These are phyloP conservation scores for Sedum album DNA, from an alignment of 164 flowering plant species.

Conservation along the genomic window DNA sequence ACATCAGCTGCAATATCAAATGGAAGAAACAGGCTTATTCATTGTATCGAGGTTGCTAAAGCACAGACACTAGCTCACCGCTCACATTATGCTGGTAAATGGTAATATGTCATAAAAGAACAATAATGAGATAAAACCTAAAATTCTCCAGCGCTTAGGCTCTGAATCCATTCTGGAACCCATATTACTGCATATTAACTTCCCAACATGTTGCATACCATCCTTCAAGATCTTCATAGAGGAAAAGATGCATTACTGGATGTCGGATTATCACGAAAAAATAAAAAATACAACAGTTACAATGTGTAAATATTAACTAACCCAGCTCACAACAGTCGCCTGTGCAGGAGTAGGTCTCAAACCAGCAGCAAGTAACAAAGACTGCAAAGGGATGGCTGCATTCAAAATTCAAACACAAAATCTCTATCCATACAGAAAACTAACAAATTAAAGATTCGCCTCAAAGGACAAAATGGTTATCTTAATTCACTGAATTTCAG, in stretches of 20 bases:
- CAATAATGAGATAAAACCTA: slow-evolving; percentile 36
- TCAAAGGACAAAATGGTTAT: slow-evolving; percentile 22
- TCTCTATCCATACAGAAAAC: neutral
- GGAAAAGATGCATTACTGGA: neutral
- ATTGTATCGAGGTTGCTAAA: neutral
- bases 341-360: slow-evolving; percentile 97
- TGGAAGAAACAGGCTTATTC: slow-evolving; percentile 10
- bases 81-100: neutral
- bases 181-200: slow-evolving; percentile 88
- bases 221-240: slow-evolving; percentile 66
- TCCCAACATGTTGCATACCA: slow-evolving; percentile 96
- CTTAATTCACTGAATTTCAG: no score
- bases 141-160: slow-evolving; percentile 91
- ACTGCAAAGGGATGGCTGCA: slow-evolving; percentile 54
- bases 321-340: slow-evolving; percentile 97
- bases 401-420: neutral
- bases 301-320: slow-evolving; percentile 33
- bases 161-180: slow-evolving; percentile 99
- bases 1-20: slow-evolving; percentile 74
- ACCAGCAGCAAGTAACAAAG: slow-evolving; percentile 98
- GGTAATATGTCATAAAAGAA: slow-evolving; percentile 1
- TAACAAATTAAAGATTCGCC: neutral
- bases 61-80: neutral
- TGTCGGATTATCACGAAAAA: neutral
- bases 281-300: neutral